Evolutionary conservation across 768 basidiomycete species (phyloP), one percentile per base, ranked within the genome.

Genomic region (Chlorophyllum brunneum): DNA sequence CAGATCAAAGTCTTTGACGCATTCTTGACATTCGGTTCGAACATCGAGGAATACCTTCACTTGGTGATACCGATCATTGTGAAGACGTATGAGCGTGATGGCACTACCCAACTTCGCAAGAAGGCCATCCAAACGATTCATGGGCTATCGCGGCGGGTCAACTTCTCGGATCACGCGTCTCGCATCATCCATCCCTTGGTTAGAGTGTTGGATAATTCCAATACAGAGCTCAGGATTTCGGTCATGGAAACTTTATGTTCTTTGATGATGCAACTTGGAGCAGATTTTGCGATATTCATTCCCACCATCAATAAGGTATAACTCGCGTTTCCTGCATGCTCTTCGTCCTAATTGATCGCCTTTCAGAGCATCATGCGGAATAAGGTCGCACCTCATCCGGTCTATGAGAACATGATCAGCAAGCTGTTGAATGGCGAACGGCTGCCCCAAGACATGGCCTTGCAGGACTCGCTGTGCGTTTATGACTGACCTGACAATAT

Each of bases 41-140:
- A 95, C 66, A 88, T 98, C 54, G 97, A 99, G 65, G 97, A 99
- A 65, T 98, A 98, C 67, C 77, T 98, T 13, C 95, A 98, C 67
- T 85, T 99, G 33, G 88, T 98, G 56, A 88, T 99, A 45, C 97
- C 97, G 0, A 86, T 95, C 58, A 92, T 98, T 55, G 87, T 98
- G 51, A 86, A 83, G 64, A 85, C 92, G 4, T 95, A 93, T 58
- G 97, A 98, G 64, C 79, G 89, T 30, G 92, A 93, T 54, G 85
- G 81, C 5, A 80, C 84, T 2, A 80, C 81, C 2, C 69, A 81
- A 9, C 72, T 99, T 43, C 85, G 95, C 38, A 92, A 92, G 68
- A 81, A 85, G 43, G 95, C 95, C 0, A 87, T 98, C 37, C 85
- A 89, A 56, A 95, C 92, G 1, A 89, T 98, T 36, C 92, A 93